Evolutionary conservation across 768 basidiomycete species (phyloP).

Genomic region (Clavaria fumosa): DNA sequence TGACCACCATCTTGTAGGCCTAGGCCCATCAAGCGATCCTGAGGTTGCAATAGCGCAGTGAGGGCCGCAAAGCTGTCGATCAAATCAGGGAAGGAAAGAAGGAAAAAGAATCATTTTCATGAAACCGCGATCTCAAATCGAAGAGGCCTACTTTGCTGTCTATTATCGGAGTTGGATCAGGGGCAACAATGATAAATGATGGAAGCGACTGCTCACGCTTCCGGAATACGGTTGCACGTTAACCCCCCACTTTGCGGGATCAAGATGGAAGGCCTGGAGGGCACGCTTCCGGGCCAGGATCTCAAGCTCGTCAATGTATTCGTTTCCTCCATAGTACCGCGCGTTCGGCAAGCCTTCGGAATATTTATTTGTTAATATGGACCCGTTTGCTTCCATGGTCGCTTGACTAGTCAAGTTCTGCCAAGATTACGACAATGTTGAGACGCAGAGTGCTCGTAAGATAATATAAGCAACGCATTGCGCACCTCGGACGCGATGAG

Average conservation of each 20-base stretch:
- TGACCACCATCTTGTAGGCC: constrained; percentile 96
- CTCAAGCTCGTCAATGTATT: constrained; percentile 95
- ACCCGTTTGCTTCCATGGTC: constrained; percentile 96
- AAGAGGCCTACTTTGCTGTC: constrained; percentile 68
- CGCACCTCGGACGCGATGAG: constrained; percentile 96
- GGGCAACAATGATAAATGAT: too few species aligned
- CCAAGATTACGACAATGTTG: constrained; percentile 3
- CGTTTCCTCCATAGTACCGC: constrained; percentile 96
- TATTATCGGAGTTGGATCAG: too few species aligned
- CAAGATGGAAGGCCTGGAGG: constrained; percentile 89
- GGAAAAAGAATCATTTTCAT: too few species aligned
- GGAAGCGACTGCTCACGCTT: constrained; percentile 63
- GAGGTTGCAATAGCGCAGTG: constrained; percentile 90
- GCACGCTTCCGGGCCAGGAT: constrained; percentile 90
- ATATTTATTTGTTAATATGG: constrained; percentile 98
- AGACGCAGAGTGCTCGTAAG: too few species aligned
- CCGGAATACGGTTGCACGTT: constrained; percentile 99
- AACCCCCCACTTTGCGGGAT: constrained; percentile 88
- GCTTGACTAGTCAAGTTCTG: constrained; percentile 95
- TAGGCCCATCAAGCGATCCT: constrained; percentile 98
- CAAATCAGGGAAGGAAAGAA: too few species aligned
- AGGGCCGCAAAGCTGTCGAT: constrained; percentile 94
- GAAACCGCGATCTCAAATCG: too few species aligned
- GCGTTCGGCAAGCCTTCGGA: constrained; percentile 98
- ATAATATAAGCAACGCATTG: too few species aligned